Base-by-base conservation (phyloP, 2,329 filamentous ascomycete genomes). In the Alternaria sp. region DNA sequence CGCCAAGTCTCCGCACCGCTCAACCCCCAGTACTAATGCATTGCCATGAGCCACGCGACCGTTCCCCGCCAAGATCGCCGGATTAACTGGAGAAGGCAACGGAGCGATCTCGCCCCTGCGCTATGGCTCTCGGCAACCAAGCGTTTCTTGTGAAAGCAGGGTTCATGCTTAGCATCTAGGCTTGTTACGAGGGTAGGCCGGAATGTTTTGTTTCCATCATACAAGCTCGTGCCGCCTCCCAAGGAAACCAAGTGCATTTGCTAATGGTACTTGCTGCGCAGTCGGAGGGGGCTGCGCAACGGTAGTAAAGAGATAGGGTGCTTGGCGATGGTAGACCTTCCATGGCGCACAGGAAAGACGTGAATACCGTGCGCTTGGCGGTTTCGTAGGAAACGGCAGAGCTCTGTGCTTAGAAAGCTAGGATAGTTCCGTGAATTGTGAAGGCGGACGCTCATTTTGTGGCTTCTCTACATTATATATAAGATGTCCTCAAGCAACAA, bases 31-130 rank as follows among this genome's bases (percentile, higher is more conserved):
- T 8, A 9, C 14, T 10, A 50, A 27, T 18, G 46, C 14, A 36
- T 50, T 50, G 46, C 20, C 20, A 25, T 20, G n/a, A 38, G 30
- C 46, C 46, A 8, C 46, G 20, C 20, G 46, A 50, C 30, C 32
- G 46, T 50, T 28, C n/a, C 50, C 11, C 22, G 50, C 50, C 36
- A 52, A 41, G 50, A 41, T 52, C 25, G 36, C 34, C n/a, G 36
- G 50, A 18, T 20, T n/a, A 41, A 52, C 25, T 52, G 12, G 34
- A 52, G 12, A 27, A 14, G 36, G 50, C 11, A 38, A 41, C 14
- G 20, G 36, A 41, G 36, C 50, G 34, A 52, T 41, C 50, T 52
- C 36, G 50, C 50, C 50, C 50, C 34, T 52, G 50, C 50, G 50
- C 50, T 41, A 41, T 41, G 25, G 22, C 25, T n/a, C 34, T 41